These are phyloP conservation scores for Zygoascus hellenicus DNA, from an alignment of 1,139 yeast species.

Conservation along the genomic window DNA sequence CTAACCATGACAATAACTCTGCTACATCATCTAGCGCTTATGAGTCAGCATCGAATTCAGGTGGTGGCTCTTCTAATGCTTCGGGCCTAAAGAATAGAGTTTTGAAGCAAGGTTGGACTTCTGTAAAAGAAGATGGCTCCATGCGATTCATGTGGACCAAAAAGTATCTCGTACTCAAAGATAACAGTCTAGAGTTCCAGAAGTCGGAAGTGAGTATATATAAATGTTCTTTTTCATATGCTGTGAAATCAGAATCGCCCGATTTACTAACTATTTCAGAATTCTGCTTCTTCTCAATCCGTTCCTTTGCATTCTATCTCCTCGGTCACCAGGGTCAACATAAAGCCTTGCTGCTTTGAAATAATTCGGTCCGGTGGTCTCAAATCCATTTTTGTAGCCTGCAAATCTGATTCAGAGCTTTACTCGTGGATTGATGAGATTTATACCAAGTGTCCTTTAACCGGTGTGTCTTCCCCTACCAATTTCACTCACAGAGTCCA, in stretches of 20 bases:
- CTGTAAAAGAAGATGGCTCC: conserved; percentile 81
- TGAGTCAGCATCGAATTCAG: background rate
- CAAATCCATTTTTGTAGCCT: conserved; percentile 66
- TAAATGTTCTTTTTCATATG: background rate
- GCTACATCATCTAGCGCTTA: background rate
- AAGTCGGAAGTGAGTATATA: conserved; percentile 48
- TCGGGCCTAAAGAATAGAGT: background rate
- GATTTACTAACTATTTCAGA: conserved; percentile 3
- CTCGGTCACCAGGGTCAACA: conserved; percentile 55
- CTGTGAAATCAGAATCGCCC: background rate
- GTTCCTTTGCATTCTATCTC: conserved; percentile 54
- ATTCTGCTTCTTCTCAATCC: conserved; percentile 33
- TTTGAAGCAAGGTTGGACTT: conserved; percentile 70
- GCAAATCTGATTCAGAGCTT: conserved; percentile 74
- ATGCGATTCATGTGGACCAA: conserved; percentile 86
- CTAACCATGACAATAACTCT: background rate
- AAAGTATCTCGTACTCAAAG: conserved; percentile 70
- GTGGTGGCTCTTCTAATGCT: too few relatives aligned
- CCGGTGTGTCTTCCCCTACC: conserved; percentile 52
- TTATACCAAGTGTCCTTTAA: conserved; percentile 76
- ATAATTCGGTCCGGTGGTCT: conserved; percentile 51
- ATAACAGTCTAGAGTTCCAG: conserved; percentile 67
- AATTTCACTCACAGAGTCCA: conserved; percentile 43
- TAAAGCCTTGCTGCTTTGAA: conserved; percentile 72
- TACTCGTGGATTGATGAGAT: conserved; percentile 91